Conservation (phyloP, 768 basidiomycete genomes). For the Hygrophorus pudorinus region DNA sequence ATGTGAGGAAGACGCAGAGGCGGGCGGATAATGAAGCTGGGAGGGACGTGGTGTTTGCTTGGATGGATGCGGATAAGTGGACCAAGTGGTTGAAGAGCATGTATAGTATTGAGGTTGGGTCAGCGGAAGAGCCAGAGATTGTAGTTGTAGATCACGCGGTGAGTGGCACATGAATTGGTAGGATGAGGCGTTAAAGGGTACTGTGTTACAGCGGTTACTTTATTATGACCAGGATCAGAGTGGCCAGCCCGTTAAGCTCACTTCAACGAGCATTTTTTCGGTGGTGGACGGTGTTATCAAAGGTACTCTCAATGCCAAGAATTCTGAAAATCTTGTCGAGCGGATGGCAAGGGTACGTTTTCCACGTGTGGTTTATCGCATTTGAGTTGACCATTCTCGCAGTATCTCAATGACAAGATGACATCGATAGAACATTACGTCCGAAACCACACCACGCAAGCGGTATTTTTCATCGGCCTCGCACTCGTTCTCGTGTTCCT, state of each 20-base stretch:
- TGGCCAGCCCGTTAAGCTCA: constrained; percentile 46
- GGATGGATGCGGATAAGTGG: constrained; percentile 87
- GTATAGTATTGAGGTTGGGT: constrained; percentile 53
- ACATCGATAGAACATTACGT: constrained; percentile 26
- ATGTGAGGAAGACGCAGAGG: constrained; percentile 29
- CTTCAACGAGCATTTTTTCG: constrained; percentile 45
- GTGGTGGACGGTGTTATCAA: constrained; percentile 58
- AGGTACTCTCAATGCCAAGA: constrained; percentile 37
- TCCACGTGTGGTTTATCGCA: neutral
- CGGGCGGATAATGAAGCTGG: constrained; percentile 23
- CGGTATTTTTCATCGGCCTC: constrained; percentile 21
- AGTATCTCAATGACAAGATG: constrained; percentile 36
- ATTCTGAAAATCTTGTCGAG: constrained; percentile 67
- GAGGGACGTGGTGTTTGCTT: constrained; percentile 69
- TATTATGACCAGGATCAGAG: constrained; percentile 67
- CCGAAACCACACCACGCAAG: constrained; percentile 22
- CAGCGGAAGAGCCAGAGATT: constrained; percentile 34
- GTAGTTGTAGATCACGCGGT: constrained; percentile 82
- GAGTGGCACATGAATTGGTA: constrained; percentile 13
- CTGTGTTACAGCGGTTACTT: constrained; percentile 41
- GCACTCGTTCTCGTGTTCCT: constrained; percentile 21
- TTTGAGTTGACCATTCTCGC: too few species aligned
- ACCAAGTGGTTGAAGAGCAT: constrained; percentile 83
- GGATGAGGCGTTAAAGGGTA: neutral
- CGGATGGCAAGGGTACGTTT: constrained; percentile 46